Percentiles rank a stretch among this genome's conserved stretches.
Evolutionary conservation across 78 protist species (phyloP).

Genomic region (Thecamonas trahens): DNA sequence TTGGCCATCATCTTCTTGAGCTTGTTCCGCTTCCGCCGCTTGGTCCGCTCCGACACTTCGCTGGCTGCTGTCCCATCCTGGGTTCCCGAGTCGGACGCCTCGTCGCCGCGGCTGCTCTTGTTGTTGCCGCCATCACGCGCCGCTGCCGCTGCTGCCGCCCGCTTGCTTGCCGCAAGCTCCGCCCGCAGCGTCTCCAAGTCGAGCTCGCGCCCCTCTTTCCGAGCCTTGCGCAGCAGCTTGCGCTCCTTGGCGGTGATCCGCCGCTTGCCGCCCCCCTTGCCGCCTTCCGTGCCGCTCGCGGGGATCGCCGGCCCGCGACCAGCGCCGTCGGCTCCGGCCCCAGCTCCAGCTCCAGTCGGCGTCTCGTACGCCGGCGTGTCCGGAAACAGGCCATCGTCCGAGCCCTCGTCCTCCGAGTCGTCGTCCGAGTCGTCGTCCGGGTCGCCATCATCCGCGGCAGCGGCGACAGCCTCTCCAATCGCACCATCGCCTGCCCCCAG

Average conservation of each 20-base stretch:
- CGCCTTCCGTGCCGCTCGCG: background rate
- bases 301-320: background rate
- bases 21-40: constrained; percentile 32
- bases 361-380: background rate
- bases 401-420: constrained; percentile 2
- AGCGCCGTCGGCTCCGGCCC: too few relatives aligned
- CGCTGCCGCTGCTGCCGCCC: background rate
- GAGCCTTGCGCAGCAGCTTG: background rate
- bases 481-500: constrained; percentile 3
- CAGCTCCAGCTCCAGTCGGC: too few relatives aligned
- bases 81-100: background rate
- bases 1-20: constrained; percentile 71
- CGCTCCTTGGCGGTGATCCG: background rate
- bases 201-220: too few relatives aligned
- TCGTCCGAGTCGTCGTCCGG: too few relatives aligned
- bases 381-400: constrained; percentile 17
- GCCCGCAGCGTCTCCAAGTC: background rate
- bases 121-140: too few relatives aligned
- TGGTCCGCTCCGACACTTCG: background rate
- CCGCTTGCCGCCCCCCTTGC: background rate
- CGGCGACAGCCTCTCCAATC: background rate
- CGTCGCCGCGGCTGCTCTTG: too few relatives aligned
- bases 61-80: background rate
- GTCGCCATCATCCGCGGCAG: constrained; percentile 8
- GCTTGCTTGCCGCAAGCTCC: background rate